These are phyloP conservation scores for Citrus mangshanensis DNA, from an alignment of 345 rosid genomes.

Conservation along the genomic window DNA sequence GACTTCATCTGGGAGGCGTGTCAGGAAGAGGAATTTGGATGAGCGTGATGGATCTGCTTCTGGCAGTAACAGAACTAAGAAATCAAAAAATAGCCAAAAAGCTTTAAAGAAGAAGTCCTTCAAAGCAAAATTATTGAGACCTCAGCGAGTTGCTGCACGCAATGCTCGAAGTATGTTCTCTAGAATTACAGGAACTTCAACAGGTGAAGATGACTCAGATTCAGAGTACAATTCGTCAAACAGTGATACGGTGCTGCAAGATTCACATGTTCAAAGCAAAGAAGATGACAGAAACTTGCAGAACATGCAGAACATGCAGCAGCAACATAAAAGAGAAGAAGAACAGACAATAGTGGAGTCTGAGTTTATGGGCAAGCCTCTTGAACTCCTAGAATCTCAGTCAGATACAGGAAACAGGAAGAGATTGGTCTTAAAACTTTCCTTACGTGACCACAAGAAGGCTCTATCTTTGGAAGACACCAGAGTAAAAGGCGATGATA, in stretches of 20 bases:
- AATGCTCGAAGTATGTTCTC: conserved; percentile 85
- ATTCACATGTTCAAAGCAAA: conserved; percentile 30
- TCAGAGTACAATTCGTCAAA: conserved; percentile 56
- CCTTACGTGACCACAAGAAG: conserved; percentile 60
- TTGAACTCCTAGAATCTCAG: conserved; percentile 42
- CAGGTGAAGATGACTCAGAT: conserved; percentile 54
- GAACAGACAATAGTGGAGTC: conserved; percentile 13
- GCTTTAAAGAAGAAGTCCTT: conserved; percentile 57
- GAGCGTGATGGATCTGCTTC: conserved; percentile 53
- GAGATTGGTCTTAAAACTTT: conserved; percentile 72
- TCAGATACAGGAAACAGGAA: conserved; percentile 52
- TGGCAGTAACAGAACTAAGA: conserved; percentile 45
- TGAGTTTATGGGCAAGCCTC: conserved; percentile 29
- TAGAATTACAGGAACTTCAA: conserved; percentile 73
- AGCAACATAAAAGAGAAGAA: conserved; percentile 30
- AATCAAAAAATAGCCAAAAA: conserved; percentile 48
- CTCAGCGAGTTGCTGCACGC: conserved; percentile 91
- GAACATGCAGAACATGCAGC: conserved; percentile 26
- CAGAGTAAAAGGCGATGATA: conserved; percentile 27
- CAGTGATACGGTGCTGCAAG: conserved; percentile 36
- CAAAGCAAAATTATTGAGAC: conserved; percentile 64
- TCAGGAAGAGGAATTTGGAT: conserved; percentile 69
- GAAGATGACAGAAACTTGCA: conserved; percentile 43
- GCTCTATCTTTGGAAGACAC: conserved; percentile 35
- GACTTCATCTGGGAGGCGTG: conserved; percentile 69